phyloP scores from a whole-genome alignment of 2,329 filamentous ascomycete genomes.

The Fusarium sp. region DNA sequence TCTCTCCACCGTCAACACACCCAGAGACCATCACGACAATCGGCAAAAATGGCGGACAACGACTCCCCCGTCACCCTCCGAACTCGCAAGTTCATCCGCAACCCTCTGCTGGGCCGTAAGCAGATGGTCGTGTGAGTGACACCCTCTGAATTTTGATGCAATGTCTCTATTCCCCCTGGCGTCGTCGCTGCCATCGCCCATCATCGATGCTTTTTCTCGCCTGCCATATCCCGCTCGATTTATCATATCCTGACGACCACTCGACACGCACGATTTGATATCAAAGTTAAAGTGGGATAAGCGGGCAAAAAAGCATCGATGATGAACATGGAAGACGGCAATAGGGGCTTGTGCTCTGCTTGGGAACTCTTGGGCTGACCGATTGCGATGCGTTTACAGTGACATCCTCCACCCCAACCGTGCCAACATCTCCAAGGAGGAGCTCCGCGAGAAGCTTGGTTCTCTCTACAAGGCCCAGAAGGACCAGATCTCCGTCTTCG shows the following conservation, averaged over 20 bases:
- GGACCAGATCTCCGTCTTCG: constrained; percentile 98
- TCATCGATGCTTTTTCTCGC: constrained; percentile 27
- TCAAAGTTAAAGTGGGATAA: constrained; percentile 25
- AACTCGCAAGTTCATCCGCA: constrained; percentile 99
- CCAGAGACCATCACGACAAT: constrained; percentile 55
- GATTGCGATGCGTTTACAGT: constrained; percentile 64
- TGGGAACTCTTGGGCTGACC: constrained; percentile 45
- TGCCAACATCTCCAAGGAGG: constrained; percentile 98
- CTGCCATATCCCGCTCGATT: constrained; percentile 20
- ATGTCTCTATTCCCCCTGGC: constrained; percentile 13
- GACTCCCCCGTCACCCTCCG: constrained; percentile 84
- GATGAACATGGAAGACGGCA: not conserved
- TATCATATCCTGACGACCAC: constrained; percentile 11
- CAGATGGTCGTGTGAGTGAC: constrained; percentile 98
- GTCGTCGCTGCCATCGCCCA: constrained; percentile 24
- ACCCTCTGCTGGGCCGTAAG: constrained; percentile 98
- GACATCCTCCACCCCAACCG: constrained; percentile 99
- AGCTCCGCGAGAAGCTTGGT: constrained; percentile 94
- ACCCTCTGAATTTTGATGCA: constrained; percentile 36
- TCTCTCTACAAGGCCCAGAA: constrained; percentile 98
- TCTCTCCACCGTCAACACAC: constrained; percentile 51
- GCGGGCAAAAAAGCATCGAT: constrained; percentile 25
- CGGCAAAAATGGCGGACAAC: constrained; percentile 87
- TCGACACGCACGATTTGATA: constrained; percentile 24
- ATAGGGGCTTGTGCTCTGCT: constrained; percentile 12